Evolutionary conservation across 208 protist genomes (phyloP), one percentile per base, ranked within the genome.

Genomic region (Naegleria fowleri): DNA sequence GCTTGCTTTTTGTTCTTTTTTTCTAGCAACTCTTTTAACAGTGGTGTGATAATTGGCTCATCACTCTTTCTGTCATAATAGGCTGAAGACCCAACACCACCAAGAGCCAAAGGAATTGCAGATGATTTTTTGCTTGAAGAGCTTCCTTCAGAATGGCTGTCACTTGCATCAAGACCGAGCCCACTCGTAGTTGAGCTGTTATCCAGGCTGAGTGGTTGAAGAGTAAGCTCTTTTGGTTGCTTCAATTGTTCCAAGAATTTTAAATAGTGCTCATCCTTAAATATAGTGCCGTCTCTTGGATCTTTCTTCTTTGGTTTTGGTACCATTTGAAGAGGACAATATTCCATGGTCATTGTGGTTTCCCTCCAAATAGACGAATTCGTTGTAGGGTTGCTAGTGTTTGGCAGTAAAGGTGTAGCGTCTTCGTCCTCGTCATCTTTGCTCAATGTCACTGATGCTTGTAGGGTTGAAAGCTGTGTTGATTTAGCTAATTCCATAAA

Each of bases 271-370:
- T 85, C 79, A 85, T 85, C 79, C n/a, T 39, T 16, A 19, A 85
- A 85, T n/a, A 85, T 85, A 0, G 79, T 85, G 38, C 79, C 79
- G 11, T 85, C 79, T 85, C 79, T 85, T 43, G 79, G 79, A 43
- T 85, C 79, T 43, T 39, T 85, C 38, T 43, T 85, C 5, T 43
- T 43, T 43, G 13, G 13, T 38, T 85, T 85, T 85, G 79, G 38
- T 43, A 85, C n/a, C 38, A 39, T 43, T 43, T 85, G 79, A 43
- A 43, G n/a, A 85, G 79, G 79, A 39, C 38, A 19, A 85, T 85
- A 85, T 43, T 85, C 79, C 38, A 85, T 43, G 22, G 16, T 79
- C 16, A 79, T 79, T 79, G 29, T 11, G 9, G 16, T 36, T 36
- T 79, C 29, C 9, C 16, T 79, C 29, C 16, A 79, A 36, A 36